These are phyloP conservation scores for Aspergillus ochraceoroseus DNA, from an alignment of 2,329 filamentous ascomycete species.

Conservation along the genomic window DNA sequence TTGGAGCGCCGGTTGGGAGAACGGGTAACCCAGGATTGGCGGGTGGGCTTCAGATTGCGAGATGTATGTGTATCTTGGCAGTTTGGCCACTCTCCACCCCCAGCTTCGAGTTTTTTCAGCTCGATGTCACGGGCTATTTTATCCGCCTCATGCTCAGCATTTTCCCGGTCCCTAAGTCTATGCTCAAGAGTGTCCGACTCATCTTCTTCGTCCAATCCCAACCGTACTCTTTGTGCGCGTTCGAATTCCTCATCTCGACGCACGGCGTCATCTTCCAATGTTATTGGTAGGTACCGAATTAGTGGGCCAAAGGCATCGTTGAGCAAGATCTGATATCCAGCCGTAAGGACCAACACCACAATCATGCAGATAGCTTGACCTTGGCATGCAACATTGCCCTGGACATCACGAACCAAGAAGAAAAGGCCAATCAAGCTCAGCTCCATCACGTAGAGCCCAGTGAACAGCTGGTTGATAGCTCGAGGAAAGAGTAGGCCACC, in stretches of 20 bases:
- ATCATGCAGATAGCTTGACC: conserved; percentile 84
- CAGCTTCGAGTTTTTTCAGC: conserved; percentile 37
- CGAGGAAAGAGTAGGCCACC: conserved; percentile 87
- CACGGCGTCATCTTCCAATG: conserved; percentile 90
- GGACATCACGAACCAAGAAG: conserved; percentile 63
- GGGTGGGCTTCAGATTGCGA: conserved; percentile 27
- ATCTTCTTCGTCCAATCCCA: conserved; percentile 52
- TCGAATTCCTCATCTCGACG: conserved; percentile 87
- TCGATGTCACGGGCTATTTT: conserved; percentile 48
- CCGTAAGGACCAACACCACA: conserved; percentile 63
- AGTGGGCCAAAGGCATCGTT: conserved; percentile 81
- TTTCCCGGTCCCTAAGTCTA: conserved; percentile 45
- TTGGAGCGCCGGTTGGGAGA: conserved; percentile 39
- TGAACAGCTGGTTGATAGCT: conserved; percentile 93
- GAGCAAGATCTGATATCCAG: conserved; percentile 71
- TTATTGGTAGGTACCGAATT: conserved; percentile 85
- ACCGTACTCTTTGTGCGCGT: conserved; percentile 65
- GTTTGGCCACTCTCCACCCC: conserved; percentile 20
- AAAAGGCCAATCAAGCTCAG: conserved; percentile 84
- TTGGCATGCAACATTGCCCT: conserved; percentile 56
- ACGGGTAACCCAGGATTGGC: conserved; percentile 42
- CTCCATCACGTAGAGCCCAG: conserved; percentile 91
- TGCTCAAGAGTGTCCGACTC: conserved; percentile 45
- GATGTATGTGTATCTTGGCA: conserved; percentile 15
- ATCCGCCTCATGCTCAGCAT: conserved; percentile 37